phyloP scores from a whole-genome alignment of 2,329 filamentous ascomycete species.

The Sporothrix euskadiensis region DNA sequence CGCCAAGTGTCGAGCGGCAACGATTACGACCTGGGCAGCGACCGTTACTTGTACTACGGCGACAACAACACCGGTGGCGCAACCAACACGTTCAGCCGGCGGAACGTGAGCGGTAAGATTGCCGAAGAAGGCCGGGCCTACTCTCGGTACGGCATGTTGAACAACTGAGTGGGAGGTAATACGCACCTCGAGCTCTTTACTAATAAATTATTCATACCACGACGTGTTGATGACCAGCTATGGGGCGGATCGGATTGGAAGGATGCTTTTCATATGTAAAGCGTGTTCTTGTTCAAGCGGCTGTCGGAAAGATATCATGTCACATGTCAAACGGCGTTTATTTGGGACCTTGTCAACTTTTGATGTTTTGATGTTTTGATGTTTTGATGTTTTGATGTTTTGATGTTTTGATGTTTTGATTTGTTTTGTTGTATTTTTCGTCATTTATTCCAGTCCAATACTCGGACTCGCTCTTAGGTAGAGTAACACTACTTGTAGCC shows the following conservation, averaged over 20 bases:
- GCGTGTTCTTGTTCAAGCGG: neutral
- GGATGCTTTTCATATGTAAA: neutral
- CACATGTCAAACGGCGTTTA: constrained; percentile 15
- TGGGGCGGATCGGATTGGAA: neutral
- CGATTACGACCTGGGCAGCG: constrained; percentile 47
- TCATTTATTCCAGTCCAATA: constrained; percentile 8
- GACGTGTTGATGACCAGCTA: constrained; percentile 7
- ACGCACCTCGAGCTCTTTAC: neutral
- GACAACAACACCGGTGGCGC: neutral
- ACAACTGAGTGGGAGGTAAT: constrained; percentile 12
- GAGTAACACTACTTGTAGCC: constrained; percentile 12
- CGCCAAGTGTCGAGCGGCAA: constrained; percentile 62
- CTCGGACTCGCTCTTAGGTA: constrained; percentile 17
- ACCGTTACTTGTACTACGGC: constrained; percentile 33
- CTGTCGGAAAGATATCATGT: constrained; percentile 1
- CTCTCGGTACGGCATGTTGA: constrained; percentile 34
- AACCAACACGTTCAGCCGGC: constrained; percentile 43
- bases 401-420: neutral
- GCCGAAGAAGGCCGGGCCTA: constrained; percentile 64
- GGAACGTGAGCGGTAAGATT: constrained; percentile 71
- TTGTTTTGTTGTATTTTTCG: neutral
- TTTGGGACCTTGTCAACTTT: constrained; percentile 9
- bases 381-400: neutral
- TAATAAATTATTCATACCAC: constrained; percentile 18
- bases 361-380: neutral